A percentile compares a stretch with the other conserved stretches of the same genome.
Conservation (phyloP, 2,329 filamentous ascomycete species). For the Calonectria pseudoreteaudii region DNA sequence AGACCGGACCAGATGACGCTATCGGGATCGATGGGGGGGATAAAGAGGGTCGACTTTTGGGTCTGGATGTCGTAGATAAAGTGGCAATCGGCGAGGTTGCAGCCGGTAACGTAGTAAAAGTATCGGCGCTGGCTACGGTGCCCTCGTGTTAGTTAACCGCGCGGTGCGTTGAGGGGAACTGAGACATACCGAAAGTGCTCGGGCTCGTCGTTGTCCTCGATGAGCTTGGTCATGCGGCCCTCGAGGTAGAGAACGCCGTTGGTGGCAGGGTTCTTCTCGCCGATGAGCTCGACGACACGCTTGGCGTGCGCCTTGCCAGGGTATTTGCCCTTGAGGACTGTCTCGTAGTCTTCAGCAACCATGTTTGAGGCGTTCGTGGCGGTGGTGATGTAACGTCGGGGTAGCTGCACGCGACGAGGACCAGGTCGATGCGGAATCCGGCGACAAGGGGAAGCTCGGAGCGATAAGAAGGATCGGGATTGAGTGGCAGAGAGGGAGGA, state of each 20-base stretch:
- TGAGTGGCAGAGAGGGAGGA: neutral
- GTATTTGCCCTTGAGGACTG: slow-evolving; percentile 72
- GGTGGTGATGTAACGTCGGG: slow-evolving; percentile 6
- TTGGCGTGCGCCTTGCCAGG: slow-evolving; percentile 90
- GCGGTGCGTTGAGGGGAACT: neutral
- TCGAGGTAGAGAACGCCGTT: slow-evolving; percentile 87
- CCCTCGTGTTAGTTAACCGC: slow-evolving; percentile 1
- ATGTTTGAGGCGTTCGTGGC: slow-evolving; percentile 37
- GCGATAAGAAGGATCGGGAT: neutral
- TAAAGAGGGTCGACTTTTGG: slow-evolving; percentile 84
- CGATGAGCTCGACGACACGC: slow-evolving; percentile 84
- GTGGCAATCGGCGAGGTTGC: slow-evolving; percentile 81
- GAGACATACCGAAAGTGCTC: slow-evolving; percentile 78
- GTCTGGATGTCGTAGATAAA: slow-evolving; percentile 83
- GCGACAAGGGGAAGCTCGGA: neutral
- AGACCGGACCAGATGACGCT: slow-evolving; percentile 94
- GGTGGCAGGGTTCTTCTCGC: slow-evolving; percentile 71
- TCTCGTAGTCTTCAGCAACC: slow-evolving; percentile 59
- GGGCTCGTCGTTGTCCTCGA: slow-evolving; percentile 90
- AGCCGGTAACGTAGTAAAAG: slow-evolving; percentile 96
- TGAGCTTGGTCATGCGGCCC: slow-evolving; percentile 81
- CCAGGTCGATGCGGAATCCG: neutral
- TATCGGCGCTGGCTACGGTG: slow-evolving; percentile 80
- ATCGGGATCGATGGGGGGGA: slow-evolving; percentile 89
- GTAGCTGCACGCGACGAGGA: neutral